Base-by-base conservation (phyloP, 805 yeast genomes). In the Wickerhamiella vanderwaltii region DNA sequence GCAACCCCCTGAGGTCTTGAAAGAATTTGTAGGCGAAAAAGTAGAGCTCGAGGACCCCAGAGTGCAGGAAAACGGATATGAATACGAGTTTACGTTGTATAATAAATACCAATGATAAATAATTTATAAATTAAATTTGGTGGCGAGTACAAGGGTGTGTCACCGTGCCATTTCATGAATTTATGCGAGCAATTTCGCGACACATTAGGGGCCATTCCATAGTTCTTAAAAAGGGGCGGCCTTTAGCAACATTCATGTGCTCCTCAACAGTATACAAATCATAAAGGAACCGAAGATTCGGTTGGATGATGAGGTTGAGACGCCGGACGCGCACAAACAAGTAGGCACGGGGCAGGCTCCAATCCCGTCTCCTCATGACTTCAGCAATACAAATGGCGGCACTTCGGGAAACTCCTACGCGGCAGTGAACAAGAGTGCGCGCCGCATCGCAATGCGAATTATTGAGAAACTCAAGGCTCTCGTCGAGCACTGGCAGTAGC, bases 311-410 rank as follows among this genome's bases (percentile, higher is more conserved):
- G 45, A 88, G 87, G 58, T 88, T 88, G 53, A 88, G 68, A 41
- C 97, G 66, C 39, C 95, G 67, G 3, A 85, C 95, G 31, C 96
- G 68, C n/a, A 86, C 95, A 61, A 68, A 85, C 32, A 87, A 61
- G 54, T 87, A 88, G 0, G 97, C 95, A 24, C 77, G 66, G 2
- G 91, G 77, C 22, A 88, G 62, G 32, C 75, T 72, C 41, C 84
- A 63, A 12, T 72, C 62, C 41, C 81, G 61, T 30, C 94, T 62
- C 50, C 74, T 72, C 95, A 88, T 87, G 29, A 84, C 88, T 56
- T 86, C 96, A 1, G 95, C 95, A 50, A 88, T 88, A 51, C 93
- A 88, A 9, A 88, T 93, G 0, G 96, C 84, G 0, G 96, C 97
- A 2, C 94, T 83, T 43, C 97, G 66, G 0, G 95, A 83, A 3